Conservation (phyloP, 1,139 yeast species). For the Debaryomyces sp. region DNA sequence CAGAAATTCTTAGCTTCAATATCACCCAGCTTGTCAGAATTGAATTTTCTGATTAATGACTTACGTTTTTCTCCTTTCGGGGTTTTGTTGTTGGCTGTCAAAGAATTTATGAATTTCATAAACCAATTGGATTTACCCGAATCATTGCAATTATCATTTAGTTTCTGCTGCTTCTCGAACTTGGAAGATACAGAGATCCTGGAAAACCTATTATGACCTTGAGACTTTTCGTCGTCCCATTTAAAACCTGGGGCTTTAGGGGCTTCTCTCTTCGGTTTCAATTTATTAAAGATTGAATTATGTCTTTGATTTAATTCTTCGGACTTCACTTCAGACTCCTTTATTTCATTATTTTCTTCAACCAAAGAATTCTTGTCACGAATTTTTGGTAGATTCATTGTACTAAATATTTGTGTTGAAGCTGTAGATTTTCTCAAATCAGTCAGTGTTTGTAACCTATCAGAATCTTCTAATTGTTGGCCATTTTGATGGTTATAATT, state of each 20-base stretch:
- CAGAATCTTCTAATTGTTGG: background rate
- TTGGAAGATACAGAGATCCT: conserved; percentile 23
- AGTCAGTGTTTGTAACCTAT: background rate
- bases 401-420: conserved; percentile 34
- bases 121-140: conserved; percentile 38
- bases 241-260: conserved; percentile 40
- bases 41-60: conserved; percentile 6
- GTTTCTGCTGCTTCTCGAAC: conserved; percentile 1
- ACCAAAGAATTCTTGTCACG: conserved; percentile 4
- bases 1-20: conserved; percentile 24
- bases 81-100: conserved; percentile 17
- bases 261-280: conserved; percentile 49
- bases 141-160: conserved; percentile 11
- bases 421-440: conserved; percentile 22
- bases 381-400: conserved; percentile 17
- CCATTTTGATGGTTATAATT: background rate
- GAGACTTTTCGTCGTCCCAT: conserved; percentile 8
- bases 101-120: conserved; percentile 36
- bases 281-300: conserved; percentile 28
- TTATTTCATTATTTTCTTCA: background rate
- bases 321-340: background rate
- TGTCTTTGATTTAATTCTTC: conserved; percentile 9
- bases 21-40: background rate
- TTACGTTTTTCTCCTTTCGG: conserved; percentile 7
- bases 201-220: conserved; percentile 28